Conservation (phyloP, 306 rosid species). For the Acacia confusa region DNA sequence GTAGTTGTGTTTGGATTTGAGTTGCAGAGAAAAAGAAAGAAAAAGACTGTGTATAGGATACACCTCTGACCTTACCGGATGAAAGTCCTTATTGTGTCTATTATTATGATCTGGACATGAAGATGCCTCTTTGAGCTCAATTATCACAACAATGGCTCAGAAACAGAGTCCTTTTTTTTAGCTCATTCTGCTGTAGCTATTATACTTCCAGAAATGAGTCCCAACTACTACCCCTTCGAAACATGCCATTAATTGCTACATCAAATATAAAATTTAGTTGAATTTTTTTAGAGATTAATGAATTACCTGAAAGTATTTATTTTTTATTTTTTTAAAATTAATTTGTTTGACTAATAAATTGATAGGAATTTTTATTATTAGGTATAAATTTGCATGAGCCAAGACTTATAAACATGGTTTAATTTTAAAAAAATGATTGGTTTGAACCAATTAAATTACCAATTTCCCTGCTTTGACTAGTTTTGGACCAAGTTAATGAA, state of each 20-base stretch:
- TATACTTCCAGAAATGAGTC: neutral
- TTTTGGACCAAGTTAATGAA: no score
- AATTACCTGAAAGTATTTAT: no score
- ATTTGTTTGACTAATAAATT: no score
- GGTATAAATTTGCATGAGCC: no score
- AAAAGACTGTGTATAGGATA: neutral
- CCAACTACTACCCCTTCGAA: neutral
- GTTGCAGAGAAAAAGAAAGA: neutral
- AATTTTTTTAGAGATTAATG: no score
- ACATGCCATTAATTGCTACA: neutral
- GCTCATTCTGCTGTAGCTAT: neutral
- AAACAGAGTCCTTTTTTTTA: neutral
- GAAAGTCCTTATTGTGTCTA: neutral
- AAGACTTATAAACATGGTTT: no score
- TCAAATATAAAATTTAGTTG: no score
- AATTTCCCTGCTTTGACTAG: no score
- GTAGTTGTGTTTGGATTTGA: neutral
- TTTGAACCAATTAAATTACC: no score
- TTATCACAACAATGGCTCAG: neutral
- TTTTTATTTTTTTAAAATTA: no score
- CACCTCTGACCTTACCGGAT: neutral
- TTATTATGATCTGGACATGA: neutral
- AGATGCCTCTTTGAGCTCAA: neutral
- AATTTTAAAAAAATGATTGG: no score
- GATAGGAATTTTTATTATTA: no score